These are phyloP conservation scores for Austroboletus eburneus DNA, from an alignment of 768 basidiomycete genomes.

Conservation along the genomic window DNA sequence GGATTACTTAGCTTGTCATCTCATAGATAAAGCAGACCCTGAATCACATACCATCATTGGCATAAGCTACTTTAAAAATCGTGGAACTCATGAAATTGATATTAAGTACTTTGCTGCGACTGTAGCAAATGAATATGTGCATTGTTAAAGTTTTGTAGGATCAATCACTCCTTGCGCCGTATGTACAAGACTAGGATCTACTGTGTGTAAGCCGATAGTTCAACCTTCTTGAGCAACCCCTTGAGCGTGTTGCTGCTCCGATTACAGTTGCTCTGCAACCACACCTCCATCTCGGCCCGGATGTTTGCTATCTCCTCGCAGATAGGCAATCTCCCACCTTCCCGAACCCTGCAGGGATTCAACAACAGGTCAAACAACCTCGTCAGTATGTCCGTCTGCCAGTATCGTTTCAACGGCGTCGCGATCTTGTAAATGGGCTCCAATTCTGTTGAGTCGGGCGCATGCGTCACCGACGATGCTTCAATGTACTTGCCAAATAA, in stretches of 20 bases:
- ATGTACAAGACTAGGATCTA: constrained; percentile 13
- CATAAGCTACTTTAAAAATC: too few species aligned
- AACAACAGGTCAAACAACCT: constrained; percentile 80
- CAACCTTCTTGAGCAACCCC: constrained; percentile 78
- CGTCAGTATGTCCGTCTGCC: constrained; percentile 88
- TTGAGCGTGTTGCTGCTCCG: constrained; percentile 78
- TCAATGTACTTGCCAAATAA: constrained; percentile 96
- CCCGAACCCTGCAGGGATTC: constrained; percentile 64
- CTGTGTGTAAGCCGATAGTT: constrained; percentile 42
- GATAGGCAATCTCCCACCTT: constrained; percentile 65
- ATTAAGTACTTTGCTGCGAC: too few species aligned
- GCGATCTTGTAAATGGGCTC: constrained; percentile 55
- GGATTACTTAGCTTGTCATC: too few species aligned
- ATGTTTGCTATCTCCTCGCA: constrained; percentile 60
- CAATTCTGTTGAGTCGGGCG: constrained; percentile 30
- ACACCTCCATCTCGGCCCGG: constrained; percentile 79
- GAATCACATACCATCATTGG: too few species aligned
- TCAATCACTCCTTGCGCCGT: too few species aligned
- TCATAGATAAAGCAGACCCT: too few species aligned
- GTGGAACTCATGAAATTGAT: too few species aligned
- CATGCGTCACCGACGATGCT: constrained; percentile 48
- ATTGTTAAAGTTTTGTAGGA: too few species aligned
- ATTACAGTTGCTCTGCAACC: constrained; percentile 85
- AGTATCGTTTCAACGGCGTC: constrained; percentile 87
- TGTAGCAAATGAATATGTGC: too few species aligned